Evolutionary conservation across 306 rosid species (phyloP).

Genomic region (Echinosophora koreensis): DNA sequence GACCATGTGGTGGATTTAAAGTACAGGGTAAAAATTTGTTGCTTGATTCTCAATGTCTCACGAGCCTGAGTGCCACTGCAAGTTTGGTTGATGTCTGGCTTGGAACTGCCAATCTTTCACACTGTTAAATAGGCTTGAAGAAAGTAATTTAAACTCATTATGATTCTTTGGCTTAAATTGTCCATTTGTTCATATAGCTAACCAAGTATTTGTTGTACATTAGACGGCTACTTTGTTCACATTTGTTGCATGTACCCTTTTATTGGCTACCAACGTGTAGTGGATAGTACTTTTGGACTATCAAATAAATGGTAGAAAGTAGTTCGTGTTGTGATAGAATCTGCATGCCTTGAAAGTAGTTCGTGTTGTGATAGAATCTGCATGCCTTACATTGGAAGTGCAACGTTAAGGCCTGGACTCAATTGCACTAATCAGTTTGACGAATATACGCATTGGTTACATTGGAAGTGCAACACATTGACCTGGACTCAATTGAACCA

Average conservation of each 20-base stretch:
- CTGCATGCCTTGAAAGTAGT: background rate
- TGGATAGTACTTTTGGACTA: constrained; percentile 33
- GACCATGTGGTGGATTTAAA: constrained; percentile 12
- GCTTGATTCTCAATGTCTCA: constrained; percentile 27
- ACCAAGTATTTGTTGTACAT: constrained; percentile 54
- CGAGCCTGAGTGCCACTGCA: constrained; percentile 33
- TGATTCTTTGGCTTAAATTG: constrained; percentile 56
- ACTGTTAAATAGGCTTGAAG: constrained; percentile 47
- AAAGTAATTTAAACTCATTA: constrained; percentile 47
- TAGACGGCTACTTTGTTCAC: constrained; percentile 39
- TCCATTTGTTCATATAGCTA: constrained; percentile 52
- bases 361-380: background rate
- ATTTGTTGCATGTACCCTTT: constrained; percentile 43
- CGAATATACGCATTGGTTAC: too few species aligned
- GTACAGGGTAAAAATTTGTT: constrained; percentile 32
- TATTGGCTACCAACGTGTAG: constrained; percentile 37
- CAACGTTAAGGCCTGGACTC: too few species aligned
- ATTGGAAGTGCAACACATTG: too few species aligned
- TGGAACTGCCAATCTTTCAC: constrained; percentile 19
- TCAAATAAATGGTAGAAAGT: constrained; percentile 45
- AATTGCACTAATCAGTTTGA: too few species aligned
- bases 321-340: constrained; percentile 18
- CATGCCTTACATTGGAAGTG: too few species aligned
- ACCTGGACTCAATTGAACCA: too few species aligned
- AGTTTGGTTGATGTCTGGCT: constrained; percentile 37